Percentiles rank a stretch among this genome's conserved stretches.
Conservation (phyloP, 495 filamentous ascomycete genomes). For the Rhizodiscina lignyota region DNA sequence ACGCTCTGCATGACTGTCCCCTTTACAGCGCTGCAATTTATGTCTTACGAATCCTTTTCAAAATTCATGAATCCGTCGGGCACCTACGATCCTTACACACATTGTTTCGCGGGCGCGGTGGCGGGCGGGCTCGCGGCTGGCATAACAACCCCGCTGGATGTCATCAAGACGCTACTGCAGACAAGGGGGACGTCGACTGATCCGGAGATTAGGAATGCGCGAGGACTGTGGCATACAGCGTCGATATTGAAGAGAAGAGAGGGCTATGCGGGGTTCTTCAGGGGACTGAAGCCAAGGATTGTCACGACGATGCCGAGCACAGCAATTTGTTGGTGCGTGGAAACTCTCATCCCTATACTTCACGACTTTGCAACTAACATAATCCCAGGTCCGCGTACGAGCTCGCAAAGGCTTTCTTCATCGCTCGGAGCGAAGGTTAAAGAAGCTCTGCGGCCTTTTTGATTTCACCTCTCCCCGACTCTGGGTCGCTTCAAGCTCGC, state of each 20-base stretch:
- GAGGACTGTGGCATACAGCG: constrained; percentile 67
- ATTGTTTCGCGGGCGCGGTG: constrained; percentile 79
- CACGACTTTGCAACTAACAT: constrained; percentile 12
- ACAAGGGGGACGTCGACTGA: constrained; percentile 73
- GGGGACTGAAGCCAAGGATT: constrained; percentile 77
- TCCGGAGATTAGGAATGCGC: constrained; percentile 66
- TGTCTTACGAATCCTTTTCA: constrained; percentile 91
- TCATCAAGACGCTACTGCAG: constrained; percentile 93
- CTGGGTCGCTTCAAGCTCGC: too few species aligned
- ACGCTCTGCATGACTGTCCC: constrained; percentile 97
- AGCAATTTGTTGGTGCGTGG: constrained; percentile 87
- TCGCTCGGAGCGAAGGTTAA: constrained; percentile 15
- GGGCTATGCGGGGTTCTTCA: constrained; percentile 76
- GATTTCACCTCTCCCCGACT: background rate
- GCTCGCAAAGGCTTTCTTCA: constrained; percentile 63
- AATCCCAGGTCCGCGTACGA: constrained; percentile 51
- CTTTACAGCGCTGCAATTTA: constrained; percentile 91
- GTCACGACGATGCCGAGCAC: constrained; percentile 97
- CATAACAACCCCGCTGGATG: constrained; percentile 87
- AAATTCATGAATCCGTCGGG: constrained; percentile 76
- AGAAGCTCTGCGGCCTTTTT: background rate
- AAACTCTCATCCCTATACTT: background rate
- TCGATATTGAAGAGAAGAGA: constrained; percentile 70
- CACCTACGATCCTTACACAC: constrained; percentile 78
- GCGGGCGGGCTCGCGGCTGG: constrained; percentile 89